phyloP scores from a whole-genome alignment of 2,329 filamentous ascomycete genomes.

The Arthrocladium fulminans region DNA sequence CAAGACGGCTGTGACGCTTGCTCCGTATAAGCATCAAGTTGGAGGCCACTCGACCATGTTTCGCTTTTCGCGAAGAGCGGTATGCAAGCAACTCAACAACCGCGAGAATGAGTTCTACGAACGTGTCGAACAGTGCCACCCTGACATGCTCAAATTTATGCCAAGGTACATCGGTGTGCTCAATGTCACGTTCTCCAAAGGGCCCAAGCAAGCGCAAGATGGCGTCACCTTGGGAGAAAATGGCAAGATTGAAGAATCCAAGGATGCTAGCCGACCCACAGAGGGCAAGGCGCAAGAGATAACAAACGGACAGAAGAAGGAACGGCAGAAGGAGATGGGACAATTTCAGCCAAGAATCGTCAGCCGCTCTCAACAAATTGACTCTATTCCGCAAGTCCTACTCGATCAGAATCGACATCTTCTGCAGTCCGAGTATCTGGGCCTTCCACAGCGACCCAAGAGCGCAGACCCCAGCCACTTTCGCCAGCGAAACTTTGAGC shows the following conservation, averaged over 20 bases:
- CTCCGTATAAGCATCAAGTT: slow-evolving; percentile 95
- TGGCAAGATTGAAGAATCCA: slow-evolving; percentile 16
- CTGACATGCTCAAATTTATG: slow-evolving; percentile 79
- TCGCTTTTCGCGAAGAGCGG: slow-evolving; percentile 86
- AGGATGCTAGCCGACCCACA: slow-evolving; percentile 22
- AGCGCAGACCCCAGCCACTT: slow-evolving; percentile 27
- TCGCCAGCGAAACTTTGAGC: slow-evolving; percentile 15
- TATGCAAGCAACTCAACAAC: slow-evolving; percentile 97
- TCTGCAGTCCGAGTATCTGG: slow-evolving; percentile 73
- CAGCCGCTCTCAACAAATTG: slow-evolving; percentile 67
- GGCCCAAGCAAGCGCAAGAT: slow-evolving; percentile 48
- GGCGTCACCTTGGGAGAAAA: slow-evolving; percentile 28
- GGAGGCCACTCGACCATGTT: slow-evolving; percentile 94
- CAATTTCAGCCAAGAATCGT: slow-evolving; percentile 44
- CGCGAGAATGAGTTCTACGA: slow-evolving; percentile 98
- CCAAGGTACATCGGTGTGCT: slow-evolving; percentile 86
- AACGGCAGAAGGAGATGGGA: not conserved
- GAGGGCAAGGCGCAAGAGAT: slow-evolving; percentile 22
- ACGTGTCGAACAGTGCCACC: slow-evolving; percentile 82
- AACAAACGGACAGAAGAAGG: not conserved
- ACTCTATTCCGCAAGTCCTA: slow-evolving; percentile 76
- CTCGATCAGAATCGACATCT: slow-evolving; percentile 93
- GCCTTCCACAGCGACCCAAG: slow-evolving; percentile 44
- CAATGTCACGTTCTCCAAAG: slow-evolving; percentile 90
- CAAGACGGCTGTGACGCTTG: slow-evolving; percentile 85